Percentiles rank a stretch among this genome's conserved stretches.
Evolutionary conservation across 2,329 filamentous ascomycete species (phyloP).

Genomic region (Chaetomium strumarium): DNA sequence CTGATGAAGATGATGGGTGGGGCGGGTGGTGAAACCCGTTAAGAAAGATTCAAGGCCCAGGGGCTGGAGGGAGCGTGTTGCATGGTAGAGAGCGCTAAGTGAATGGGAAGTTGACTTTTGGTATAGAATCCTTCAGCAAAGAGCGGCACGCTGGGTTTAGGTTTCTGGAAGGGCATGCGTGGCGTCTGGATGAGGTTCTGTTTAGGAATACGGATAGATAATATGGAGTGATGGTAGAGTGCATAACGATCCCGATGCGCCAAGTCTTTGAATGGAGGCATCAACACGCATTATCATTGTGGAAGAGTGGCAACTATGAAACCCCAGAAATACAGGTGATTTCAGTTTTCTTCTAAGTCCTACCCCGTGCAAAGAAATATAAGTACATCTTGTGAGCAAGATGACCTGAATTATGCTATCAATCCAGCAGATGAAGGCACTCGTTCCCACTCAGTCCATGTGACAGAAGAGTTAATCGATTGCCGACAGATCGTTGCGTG

Average conservation of each 20-base stretch:
- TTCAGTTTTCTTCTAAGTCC: too few species aligned
- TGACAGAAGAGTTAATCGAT: background rate
- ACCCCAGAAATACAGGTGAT: too few species aligned
- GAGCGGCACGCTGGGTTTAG: background rate
- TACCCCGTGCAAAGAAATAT: background rate
- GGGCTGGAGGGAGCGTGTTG: background rate
- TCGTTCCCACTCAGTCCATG: background rate
- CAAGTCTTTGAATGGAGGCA: too few species aligned
- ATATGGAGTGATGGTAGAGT: background rate
- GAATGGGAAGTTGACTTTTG: background rate
- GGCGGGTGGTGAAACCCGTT: constrained; percentile 49
- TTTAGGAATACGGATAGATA: background rate
- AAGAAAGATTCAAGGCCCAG: too few species aligned
- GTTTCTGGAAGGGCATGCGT: background rate
- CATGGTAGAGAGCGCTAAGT: background rate
- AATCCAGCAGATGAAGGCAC: background rate
- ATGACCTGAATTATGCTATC: background rate
- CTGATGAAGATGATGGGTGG: constrained; percentile 57
- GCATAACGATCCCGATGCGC: too few species aligned
- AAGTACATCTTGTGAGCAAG: background rate
- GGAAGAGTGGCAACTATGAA: too few species aligned
- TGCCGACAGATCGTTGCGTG: background rate
- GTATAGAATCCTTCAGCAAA: background rate
- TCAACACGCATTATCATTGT: too few species aligned
- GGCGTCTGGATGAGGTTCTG: background rate